Base-by-base conservation (phyloP, 2,329 filamentous ascomycete species). In the Fusarium mexicanum region DNA sequence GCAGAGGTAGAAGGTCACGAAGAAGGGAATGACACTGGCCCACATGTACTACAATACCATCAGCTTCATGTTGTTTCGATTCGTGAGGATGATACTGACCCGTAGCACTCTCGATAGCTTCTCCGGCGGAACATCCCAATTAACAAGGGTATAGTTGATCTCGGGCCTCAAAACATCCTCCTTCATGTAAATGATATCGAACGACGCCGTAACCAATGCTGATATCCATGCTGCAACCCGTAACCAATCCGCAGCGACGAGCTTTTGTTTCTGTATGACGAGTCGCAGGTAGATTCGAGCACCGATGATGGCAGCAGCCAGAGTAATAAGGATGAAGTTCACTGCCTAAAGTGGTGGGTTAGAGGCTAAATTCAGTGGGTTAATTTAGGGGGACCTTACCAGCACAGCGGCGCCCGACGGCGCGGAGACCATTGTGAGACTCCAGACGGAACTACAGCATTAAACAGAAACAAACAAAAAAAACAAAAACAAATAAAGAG, bases 1-100 rank as follows among this genome's bases (percentile, higher is more conserved):
- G 55, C 69, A 76, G 13, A 76, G 67, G 14, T 75, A 76, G 17
- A 76, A 61, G 4, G 74, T 71, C 6, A 75, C 58, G 16, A 75
- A 61, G 55, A 73, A 66, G 8, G 74, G 72, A 14, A 76, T 47
- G 3, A 61, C 26, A 2, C 50, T 50, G 6, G 54, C 61, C 73
- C 73, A 76, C 20, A 67, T 58, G 6, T 62, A 11, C 74, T 76
- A 22, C 1, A 29, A 8, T 16, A 11, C 12, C 8, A 40, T 75
- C n/a, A 75, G 62, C 12, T n/a, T 22, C 7, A 12, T 10, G 11
- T 8, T 10, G 2, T 38, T 10, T 2, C 6, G 38, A 3, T 16
- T 41, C 37, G 24, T 22, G 43, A 6, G 5, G 26, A 1, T 22
- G 12, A 29, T 16, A 50, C 50, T 57, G 10, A 72, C 62, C 46